Evolutionary conservation across 306 rosid species (phyloP).

Genomic region (Sicyos edulis): DNA sequence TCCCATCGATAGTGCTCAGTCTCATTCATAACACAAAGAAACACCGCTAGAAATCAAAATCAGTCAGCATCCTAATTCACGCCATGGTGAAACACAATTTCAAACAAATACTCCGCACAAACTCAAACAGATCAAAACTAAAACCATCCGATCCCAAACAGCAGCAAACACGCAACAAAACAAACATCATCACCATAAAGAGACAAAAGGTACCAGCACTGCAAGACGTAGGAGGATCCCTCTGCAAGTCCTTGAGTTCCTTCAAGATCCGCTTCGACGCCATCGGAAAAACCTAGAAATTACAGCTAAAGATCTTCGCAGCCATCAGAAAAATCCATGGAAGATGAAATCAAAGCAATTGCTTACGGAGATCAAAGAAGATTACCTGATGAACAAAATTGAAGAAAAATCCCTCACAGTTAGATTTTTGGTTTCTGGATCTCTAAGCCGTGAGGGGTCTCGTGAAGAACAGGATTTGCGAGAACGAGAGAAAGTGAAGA

Average conservation of each 20-base stretch:
- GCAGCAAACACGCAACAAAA: neutral
- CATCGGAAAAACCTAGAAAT: constrained; percentile 13
- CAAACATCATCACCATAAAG: neutral
- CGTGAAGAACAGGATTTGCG: neutral
- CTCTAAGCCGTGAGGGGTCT: constrained; percentile 12
- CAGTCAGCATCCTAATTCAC: neutral
- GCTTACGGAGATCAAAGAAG: neutral
- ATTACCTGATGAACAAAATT: neutral
- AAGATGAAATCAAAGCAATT: neutral
- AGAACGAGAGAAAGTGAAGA: too few species aligned
- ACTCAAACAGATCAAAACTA: neutral
- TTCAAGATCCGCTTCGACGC: constrained; percentile 20
- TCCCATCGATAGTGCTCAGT: neutral
- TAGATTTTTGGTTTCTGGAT: constrained; percentile 5
- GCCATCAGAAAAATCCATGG: neutral
- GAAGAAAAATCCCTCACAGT: constrained; percentile 15
- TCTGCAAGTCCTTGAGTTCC: constrained; percentile 21
- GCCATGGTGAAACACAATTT: neutral
- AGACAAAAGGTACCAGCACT: constrained; percentile 16
- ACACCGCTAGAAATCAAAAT: neutral
- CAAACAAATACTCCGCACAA: neutral
- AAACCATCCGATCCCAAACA: neutral
- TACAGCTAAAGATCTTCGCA: neutral
- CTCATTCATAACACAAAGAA: neutral
- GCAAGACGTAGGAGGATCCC: constrained; percentile 19